Percentiles rank a stretch among this genome's conserved stretches.
Evolutionary conservation across 1,284 basidiomycete genomes (phyloP).

Genomic region (Trichosporon ovoides): DNA sequence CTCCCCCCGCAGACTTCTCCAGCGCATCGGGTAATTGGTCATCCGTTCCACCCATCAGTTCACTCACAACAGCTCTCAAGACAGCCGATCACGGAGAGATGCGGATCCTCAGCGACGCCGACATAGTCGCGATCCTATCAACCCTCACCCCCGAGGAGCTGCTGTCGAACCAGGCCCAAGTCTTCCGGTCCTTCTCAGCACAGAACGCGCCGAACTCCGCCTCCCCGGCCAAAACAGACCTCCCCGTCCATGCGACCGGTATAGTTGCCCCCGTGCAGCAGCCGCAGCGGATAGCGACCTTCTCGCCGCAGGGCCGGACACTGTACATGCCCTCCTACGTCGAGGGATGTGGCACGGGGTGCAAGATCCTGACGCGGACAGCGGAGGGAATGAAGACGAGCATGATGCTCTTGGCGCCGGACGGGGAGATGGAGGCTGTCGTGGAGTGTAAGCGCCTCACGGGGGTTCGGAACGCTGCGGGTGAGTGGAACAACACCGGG

Average conservation of each 20-base stretch:
- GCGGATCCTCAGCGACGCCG: slow-evolving; percentile 30
- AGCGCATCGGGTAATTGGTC: no score
- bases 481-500: background rate
- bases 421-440: slow-evolving; percentile 23
- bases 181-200: background rate
- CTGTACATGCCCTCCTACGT: slow-evolving; percentile 43
- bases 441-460: slow-evolving; percentile 43
- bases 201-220: background rate
- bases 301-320: slow-evolving; percentile 4
- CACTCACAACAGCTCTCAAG: background rate
- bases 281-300: background rate
- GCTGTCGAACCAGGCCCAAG: background rate
- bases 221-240: background rate
- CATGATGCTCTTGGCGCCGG: slow-evolving; percentile 32
- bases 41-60: no score
- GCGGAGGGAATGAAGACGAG: background rate
- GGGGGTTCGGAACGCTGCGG: background rate
- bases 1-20: no score
- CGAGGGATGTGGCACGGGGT: slow-evolving; percentile 63
- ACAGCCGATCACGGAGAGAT: no score
- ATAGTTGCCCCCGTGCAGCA: background rate
- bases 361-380: slow-evolving; percentile 53
- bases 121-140: slow-evolving; percentile 31
- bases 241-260: background rate
- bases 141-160: slow-evolving; percentile 20